A percentile compares a stretch with the other conserved stretches of the same genome.
Conservation (phyloP, 768 basidiomycete species). For the Lentinula edodes region DNA sequence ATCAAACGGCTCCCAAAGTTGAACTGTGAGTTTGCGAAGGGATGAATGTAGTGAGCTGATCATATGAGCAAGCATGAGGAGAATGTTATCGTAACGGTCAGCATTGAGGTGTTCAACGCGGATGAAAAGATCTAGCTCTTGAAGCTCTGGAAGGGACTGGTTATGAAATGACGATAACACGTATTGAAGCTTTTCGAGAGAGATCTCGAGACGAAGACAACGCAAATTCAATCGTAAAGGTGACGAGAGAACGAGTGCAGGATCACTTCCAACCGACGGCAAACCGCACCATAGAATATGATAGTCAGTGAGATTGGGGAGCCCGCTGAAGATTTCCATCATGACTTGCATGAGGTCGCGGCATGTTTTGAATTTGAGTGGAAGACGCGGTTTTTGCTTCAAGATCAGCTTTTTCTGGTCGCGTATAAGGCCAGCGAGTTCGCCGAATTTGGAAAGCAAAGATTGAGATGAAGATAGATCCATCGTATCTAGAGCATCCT, state of each 20-base stretch:
- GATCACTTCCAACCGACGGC: slow-evolving; percentile 14
- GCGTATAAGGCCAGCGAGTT: slow-evolving; percentile 27
- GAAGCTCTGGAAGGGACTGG: slow-evolving; percentile 16
- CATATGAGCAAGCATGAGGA: slow-evolving; percentile 32
- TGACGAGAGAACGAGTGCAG: slow-evolving; percentile 14
- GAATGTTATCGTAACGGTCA: slow-evolving; percentile 22
- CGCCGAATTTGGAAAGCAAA: not conserved
- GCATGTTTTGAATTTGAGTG: slow-evolving; percentile 24
- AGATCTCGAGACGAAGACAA: slow-evolving; percentile 13
- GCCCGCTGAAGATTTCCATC: slow-evolving; percentile 35
- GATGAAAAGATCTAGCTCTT: slow-evolving; percentile 38
- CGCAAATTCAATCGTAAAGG: slow-evolving; percentile 1
- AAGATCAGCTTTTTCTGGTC: slow-evolving; percentile 12
- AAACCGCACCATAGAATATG: slow-evolving; percentile 46
- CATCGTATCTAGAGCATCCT: slow-evolving; percentile 14
- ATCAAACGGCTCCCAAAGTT: slow-evolving; percentile 40
- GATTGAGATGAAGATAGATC: not conserved
- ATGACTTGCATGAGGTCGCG: slow-evolving; percentile 35
- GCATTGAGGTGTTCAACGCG: slow-evolving; percentile 28
- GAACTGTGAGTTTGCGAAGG: slow-evolving; percentile 33
- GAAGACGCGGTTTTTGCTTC: slow-evolving; percentile 21
- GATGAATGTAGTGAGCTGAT: slow-evolving; percentile 29
- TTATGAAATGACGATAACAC: not conserved
- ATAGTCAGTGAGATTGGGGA: slow-evolving; percentile 43
- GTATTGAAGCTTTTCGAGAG: slow-evolving; percentile 11